These are phyloP conservation scores for Leishmania aethiopica DNA, from an alignment of 208 protist species.

Conservation along the genomic window DNA sequence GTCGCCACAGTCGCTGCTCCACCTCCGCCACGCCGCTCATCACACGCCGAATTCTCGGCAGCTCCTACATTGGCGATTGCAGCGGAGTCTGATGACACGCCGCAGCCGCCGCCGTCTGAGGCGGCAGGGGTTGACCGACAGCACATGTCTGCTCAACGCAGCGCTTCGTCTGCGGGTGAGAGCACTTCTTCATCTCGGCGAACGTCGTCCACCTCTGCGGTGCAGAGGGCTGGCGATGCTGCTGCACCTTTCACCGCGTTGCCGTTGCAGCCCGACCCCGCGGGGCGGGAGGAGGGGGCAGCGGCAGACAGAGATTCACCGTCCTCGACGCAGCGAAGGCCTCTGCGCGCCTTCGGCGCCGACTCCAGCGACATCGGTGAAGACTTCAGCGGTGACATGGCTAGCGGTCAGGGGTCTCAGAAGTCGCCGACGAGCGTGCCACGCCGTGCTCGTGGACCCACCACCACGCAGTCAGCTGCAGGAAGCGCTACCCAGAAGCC, in stretches of 20 bases:
- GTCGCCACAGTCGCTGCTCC: not conserved
- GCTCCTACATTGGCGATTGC: not conserved
- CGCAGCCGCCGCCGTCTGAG: conserved; percentile 26
- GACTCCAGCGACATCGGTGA: conserved; percentile 18
- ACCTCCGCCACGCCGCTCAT: not conserved
- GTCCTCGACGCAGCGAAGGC: not conserved
- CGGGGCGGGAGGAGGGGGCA: not conserved
- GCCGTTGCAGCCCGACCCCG: not conserved
- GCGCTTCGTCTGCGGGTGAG: not conserved
- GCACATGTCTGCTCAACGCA: not conserved
- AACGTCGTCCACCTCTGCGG: not conserved
- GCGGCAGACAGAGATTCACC: not conserved
- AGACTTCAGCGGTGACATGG: too few species aligned
- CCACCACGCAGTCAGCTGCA: not conserved
- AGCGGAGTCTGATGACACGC: conserved; percentile 8
- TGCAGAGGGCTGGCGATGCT: not conserved
- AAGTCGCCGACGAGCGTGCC: not conserved
- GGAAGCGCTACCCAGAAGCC: conserved; percentile 24
- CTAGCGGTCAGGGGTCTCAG: not conserved
- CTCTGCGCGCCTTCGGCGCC: conserved; percentile 7
- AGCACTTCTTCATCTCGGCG: not conserved
- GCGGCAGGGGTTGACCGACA: not conserved
- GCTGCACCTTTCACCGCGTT: not conserved
- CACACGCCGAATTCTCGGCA: not conserved
- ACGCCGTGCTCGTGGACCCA: not conserved